A percentile compares a stretch with the other conserved stretches of the same genome.
phyloP scores from a whole-genome alignment of 1,284 basidiomycete genomes.

The Ceratorhiza oryzae-sativae region DNA sequence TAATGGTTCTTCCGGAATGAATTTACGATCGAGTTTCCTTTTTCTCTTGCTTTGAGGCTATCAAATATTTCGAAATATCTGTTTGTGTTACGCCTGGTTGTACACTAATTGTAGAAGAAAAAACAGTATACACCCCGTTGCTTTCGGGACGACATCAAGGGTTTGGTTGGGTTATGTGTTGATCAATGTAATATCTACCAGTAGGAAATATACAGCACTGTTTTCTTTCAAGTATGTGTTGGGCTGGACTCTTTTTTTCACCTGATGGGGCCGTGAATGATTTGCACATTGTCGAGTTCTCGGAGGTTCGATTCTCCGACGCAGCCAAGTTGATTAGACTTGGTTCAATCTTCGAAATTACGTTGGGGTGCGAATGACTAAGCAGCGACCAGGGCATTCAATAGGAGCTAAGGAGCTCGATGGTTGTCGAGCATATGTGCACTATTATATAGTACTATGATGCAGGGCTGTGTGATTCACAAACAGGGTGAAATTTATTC shows the following conservation, averaged over 20 bases:
- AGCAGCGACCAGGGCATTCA: background rate
- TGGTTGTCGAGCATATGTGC: background rate
- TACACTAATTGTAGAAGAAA: constrained; percentile 22
- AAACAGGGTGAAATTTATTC: no score
- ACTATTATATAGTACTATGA: background rate
- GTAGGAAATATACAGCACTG: no score
- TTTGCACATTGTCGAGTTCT: background rate
- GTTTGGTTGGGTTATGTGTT: background rate
- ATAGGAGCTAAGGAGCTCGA: background rate
- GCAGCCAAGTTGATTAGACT: constrained; percentile 12
- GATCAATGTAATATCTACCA: background rate
- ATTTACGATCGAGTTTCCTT: background rate
- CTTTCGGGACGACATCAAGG: background rate
- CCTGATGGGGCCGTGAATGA: no score
- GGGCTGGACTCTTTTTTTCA: background rate
- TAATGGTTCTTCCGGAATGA: constrained; percentile 36
- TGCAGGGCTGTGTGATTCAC: background rate
- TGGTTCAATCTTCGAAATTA: background rate
- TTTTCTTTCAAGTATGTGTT: no score
- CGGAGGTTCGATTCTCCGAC: constrained; percentile 21
- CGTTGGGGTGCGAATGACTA: background rate
- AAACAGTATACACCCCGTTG: constrained; percentile 2
- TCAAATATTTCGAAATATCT: constrained; percentile 7
- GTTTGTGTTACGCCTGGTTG: background rate
- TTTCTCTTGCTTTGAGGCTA: constrained; percentile 8